These are phyloP conservation scores for Pseudogymnoascus pannorum DNA, from an alignment of 2,329 filamentous ascomycete genomes.

Conservation along the genomic window DNA sequence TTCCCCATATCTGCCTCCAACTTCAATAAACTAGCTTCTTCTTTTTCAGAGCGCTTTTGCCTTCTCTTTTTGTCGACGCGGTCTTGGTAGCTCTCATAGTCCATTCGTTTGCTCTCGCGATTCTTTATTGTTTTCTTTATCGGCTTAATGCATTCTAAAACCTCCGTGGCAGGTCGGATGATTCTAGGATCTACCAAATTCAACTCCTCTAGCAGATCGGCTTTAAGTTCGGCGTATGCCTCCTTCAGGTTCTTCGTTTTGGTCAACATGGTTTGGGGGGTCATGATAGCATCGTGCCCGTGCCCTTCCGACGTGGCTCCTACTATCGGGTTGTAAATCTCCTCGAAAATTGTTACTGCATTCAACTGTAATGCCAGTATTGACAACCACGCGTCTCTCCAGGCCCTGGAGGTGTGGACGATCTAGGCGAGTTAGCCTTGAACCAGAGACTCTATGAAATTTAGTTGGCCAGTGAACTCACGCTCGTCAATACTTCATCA, in stretches of 20 bases:
- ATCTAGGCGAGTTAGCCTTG: slow-evolving; percentile 43
- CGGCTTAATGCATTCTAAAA: slow-evolving; percentile 60
- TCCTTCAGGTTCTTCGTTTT: slow-evolving; percentile 58
- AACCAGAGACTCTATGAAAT: background rate
- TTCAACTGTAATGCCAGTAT: slow-evolving; percentile 63
- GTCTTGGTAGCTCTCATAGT: slow-evolving; percentile 71
- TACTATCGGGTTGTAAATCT: slow-evolving; percentile 69
- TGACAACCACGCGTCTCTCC: slow-evolving; percentile 71
- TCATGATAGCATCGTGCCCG: slow-evolving; percentile 48
- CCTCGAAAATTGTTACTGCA: slow-evolving; percentile 60
- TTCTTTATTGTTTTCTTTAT: slow-evolving; percentile 81
- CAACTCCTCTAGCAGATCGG: slow-evolving; percentile 65
- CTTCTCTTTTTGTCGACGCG: slow-evolving; percentile 66
- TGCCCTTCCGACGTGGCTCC: slow-evolving; percentile 53
- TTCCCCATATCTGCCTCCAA: slow-evolving; percentile 62
- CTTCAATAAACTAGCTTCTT: slow-evolving; percentile 63
- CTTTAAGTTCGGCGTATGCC: slow-evolving; percentile 62
- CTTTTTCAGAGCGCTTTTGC: slow-evolving; percentile 60
- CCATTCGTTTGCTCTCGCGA: slow-evolving; percentile 71
- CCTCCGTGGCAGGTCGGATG: slow-evolving; percentile 61
- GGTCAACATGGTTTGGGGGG: slow-evolving; percentile 54
- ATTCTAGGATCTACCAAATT: slow-evolving; percentile 62
- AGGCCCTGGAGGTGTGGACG: slow-evolving; percentile 66
- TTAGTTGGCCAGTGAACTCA: slow-evolving; percentile 32
- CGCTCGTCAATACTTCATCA: slow-evolving; percentile 65